Base-by-base conservation (phyloP, 1,284 basidiomycete species). In the Mycosarcoma mackinlayi region DNA sequence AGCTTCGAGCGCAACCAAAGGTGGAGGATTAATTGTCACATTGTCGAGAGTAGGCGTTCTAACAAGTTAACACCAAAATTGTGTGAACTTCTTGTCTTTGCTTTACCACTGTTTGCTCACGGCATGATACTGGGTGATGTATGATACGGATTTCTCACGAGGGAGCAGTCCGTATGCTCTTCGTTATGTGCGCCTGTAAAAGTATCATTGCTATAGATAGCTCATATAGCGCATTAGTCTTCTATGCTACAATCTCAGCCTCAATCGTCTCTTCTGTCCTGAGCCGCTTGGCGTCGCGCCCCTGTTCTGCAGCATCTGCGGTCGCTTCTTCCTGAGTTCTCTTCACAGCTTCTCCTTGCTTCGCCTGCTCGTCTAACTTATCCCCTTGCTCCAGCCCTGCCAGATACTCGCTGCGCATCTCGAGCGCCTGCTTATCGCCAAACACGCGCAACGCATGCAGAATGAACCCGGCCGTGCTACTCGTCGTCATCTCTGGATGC, bases 401-500 rank as follows among this genome's bases (percentile, higher is more conserved):
- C 23, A 65, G 24, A 18, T 66, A 55, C 41, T 54, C 46, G 3
- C 35, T 41, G 4, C 68, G 50, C 64, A 72, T 56, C 56, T 60
- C 23, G 10, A 67, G 24, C 13, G 69, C 64, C 40, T 60, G 50
- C 13, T 23, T 21, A 21, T 79, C 73, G 25, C 75, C 70, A 35
- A 77, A 64, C 44, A 98, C 89, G 87, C 91, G 91, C 35, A 90
- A 89, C 7, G 90, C 88, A 80, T 92, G 89, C 44, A 98, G 86
- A 25, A 98, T 85, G 84, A 89, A 97, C 0, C 96, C 95, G 5
- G 92, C 94, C 3, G 91, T 90, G 1, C 92, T 92, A 16, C 92
- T 91, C 45, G 90, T 92, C 59, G 87, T 90, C 96, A 99, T 98
- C 74, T 89, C 89, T 0, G 96, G 96, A 85, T 99, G 96, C 38